Base-by-base conservation (phyloP, 2,329 filamentous ascomycete genomes). In the Tolypocladium guangdongense region DNA sequence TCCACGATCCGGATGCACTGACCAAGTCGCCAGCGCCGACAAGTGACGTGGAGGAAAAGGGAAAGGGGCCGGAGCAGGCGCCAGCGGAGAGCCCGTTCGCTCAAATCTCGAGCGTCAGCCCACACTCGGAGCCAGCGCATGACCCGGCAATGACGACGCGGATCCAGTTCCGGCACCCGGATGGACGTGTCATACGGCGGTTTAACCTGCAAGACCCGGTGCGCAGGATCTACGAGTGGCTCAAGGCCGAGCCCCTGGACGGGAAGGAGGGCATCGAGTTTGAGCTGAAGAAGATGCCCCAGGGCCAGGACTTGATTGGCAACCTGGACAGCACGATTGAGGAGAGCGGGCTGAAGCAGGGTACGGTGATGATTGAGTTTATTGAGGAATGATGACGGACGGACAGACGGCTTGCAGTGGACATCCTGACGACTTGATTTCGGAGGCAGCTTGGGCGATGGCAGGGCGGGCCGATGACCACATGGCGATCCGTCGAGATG, bases 311-410 rank as follows among this genome's bases (percentile, higher is more conserved):
- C 63, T 71, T 99, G 55, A 86, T 96, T 43, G 84, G 87, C 20
- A 72, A 77, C 52, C 74, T 96, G 49, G 85, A 90, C 49, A 73
- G 78, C 58, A 88, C 83, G 1, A 87, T 99, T 56, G 82, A 82
- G 60, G 86, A 90, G 64, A 89, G 87, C 0, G 90, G 91, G 0
- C 70, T 99, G 62, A 95, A 93, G 75, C 92, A 95, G 64, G 90
- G 87, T 4, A 96, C 90, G 0, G 86, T 99, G 8, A 96, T 96
- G 89, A 86, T 99, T 60, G 93, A 96, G 68, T 95, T 90, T 64
- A 70, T 88, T 54, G 85, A 88, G 67, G 77, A 80, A 33, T 73
- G 33, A 32, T 20, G 48, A 46, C 16, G 18, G 24, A 8, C 2
- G 11, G 27, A 20, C 18, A 18, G 8, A 7, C 4, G 14, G 18